phyloP scores from a whole-genome alignment of 2,329 filamentous ascomycete genomes.

The Emmonsia crescens region DNA sequence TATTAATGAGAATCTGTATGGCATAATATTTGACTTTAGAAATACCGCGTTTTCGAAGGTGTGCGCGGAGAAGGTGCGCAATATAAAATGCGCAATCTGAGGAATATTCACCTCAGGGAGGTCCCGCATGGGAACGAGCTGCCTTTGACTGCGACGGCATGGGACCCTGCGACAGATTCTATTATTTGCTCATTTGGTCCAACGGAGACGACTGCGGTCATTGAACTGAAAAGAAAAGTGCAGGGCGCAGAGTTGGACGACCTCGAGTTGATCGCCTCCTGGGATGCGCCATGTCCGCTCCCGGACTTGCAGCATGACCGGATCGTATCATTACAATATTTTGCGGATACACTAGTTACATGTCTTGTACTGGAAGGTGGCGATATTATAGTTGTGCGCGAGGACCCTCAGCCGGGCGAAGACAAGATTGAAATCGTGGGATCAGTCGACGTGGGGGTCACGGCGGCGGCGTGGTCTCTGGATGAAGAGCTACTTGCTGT shows the following conservation, averaged over 20 bases:
- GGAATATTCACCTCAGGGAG: slow-evolving; percentile 60
- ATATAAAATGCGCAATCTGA: slow-evolving; percentile 70
- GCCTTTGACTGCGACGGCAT: slow-evolving; percentile 65
- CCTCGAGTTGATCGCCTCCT: slow-evolving; percentile 57
- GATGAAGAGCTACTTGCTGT: slow-evolving; percentile 86
- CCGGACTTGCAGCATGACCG: slow-evolving; percentile 65
- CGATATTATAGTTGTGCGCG: slow-evolving; percentile 77
- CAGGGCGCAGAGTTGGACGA: slow-evolving; percentile 29
- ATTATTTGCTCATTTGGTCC: slow-evolving; percentile 79
- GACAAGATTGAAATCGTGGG: slow-evolving; percentile 91
- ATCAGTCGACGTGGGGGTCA: slow-evolving; percentile 84
- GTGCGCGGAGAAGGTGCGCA: not conserved
- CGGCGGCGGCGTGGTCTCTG: slow-evolving; percentile 82
- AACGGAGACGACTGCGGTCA: slow-evolving; percentile 53
- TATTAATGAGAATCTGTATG: not conserved
- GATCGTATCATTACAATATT: slow-evolving; percentile 71
- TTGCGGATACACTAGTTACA: slow-evolving; percentile 64
- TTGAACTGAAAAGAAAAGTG: slow-evolving; percentile 55
- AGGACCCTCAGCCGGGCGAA: slow-evolving; percentile 54
- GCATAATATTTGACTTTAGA: not conserved
- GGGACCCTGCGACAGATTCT: slow-evolving; percentile 71
- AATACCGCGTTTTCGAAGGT: not conserved
- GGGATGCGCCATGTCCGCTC: slow-evolving; percentile 75
- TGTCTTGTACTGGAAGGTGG: slow-evolving; percentile 81
- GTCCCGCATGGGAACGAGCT: slow-evolving; percentile 46